Evolutionary conservation across 192 early-diverging fungal genomes (phyloP).

Genomic region (Geranomyces variabilis): DNA sequence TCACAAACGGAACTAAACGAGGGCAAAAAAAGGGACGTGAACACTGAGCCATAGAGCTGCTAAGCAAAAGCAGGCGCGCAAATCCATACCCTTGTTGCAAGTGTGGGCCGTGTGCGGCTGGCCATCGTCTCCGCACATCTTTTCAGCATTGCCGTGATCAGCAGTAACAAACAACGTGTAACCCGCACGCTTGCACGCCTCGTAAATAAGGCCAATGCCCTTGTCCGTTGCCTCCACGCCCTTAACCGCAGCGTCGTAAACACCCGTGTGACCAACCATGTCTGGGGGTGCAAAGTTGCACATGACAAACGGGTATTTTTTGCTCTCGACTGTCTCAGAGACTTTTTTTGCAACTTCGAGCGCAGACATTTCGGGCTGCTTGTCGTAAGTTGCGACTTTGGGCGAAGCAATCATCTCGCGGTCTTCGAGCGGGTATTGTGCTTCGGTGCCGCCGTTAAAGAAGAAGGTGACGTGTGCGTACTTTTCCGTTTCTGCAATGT

Average conservation of each 20-base stretch:
- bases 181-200: slow-evolving; percentile 85
- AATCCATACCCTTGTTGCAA: slow-evolving; percentile 43
- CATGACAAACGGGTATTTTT: slow-evolving; percentile 93
- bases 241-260: slow-evolving; percentile 87
- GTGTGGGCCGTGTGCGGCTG: slow-evolving; percentile 98
- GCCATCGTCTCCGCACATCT: slow-evolving; percentile 86
- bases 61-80: neutral
- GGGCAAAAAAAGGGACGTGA: slow-evolving; percentile 29
- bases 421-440: slow-evolving; percentile 85
- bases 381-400: slow-evolving; percentile 97
- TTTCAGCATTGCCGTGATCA: slow-evolving; percentile 99
- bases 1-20: slow-evolving; percentile 93
- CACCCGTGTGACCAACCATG: slow-evolving; percentile 93
- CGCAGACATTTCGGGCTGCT: slow-evolving; percentile 95
- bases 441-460: slow-evolving; percentile 98
- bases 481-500: slow-evolving; percentile 99
- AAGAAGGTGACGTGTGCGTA: slow-evolving; percentile 99
- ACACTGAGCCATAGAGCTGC: neutral
- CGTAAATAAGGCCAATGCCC: slow-evolving; percentile 90
- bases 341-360: slow-evolving; percentile 87
- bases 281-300: slow-evolving; percentile 98
- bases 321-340: slow-evolving; percentile 73
- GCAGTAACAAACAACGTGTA: slow-evolving; percentile 95
- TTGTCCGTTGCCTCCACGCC: slow-evolving; percentile 94
- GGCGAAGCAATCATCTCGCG: slow-evolving; percentile 90